Conservation (phyloP, 352 stramenopile genomes). For the Pythium chondricola region DNA sequence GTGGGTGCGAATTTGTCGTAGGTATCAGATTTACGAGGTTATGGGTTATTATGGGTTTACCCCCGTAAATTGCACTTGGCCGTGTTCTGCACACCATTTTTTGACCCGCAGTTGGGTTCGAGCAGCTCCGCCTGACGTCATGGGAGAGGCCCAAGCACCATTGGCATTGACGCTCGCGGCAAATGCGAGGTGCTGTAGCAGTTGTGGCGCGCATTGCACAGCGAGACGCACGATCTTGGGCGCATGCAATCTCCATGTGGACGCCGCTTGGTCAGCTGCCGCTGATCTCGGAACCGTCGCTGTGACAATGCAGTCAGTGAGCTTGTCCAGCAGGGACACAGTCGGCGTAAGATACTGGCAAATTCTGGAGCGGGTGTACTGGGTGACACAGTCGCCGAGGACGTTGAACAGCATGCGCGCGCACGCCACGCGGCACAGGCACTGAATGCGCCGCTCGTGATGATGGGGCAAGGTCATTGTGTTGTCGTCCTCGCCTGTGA, state of each 20-base stretch:
- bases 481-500: slow-evolving; percentile 9
- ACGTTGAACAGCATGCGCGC: slow-evolving; percentile 11
- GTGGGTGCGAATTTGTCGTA: neutral
- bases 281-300: no score
- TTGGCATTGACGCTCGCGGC: neutral
- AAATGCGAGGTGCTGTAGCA: neutral
- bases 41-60: slow-evolving; percentile 7
- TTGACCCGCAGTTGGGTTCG: slow-evolving; percentile 5
- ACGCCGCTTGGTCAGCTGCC: neutral
- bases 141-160: neutral
- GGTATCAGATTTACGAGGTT: neutral
- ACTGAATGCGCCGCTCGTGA: neutral
- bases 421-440: slow-evolving; percentile 18
- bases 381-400: neutral
- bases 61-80: neutral
- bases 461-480: neutral
- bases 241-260: neutral
- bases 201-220: neutral
- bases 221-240: slow-evolving; percentile 1
- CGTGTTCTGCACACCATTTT: slow-evolving; percentile 4
- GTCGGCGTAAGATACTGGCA: slow-evolving; percentile 7
- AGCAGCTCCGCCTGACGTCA: neutral
- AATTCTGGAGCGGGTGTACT: neutral
- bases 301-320: slow-evolving; percentile 12
- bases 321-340: slow-evolving; percentile 12